Conservation (phyloP, 2,329 filamentous ascomycete species). For the Lojkania enalia region DNA sequence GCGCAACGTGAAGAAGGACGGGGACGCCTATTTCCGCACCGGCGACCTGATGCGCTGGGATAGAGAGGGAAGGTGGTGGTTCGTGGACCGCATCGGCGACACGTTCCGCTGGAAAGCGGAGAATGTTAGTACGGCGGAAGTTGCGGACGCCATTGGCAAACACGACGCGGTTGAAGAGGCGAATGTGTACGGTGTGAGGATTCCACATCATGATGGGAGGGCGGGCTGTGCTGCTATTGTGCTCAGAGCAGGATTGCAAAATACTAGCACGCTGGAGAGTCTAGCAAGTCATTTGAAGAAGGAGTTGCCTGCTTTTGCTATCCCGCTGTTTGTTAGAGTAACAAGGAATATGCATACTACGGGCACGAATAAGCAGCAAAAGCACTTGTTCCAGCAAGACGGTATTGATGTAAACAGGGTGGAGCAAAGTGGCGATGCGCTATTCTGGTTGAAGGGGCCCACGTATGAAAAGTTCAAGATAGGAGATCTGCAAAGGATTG, state of each 20-base stretch:
- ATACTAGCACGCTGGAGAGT: constrained; percentile 18
- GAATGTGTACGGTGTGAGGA: constrained; percentile 51
- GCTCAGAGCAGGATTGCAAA: constrained; percentile 25
- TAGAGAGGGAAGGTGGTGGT: constrained; percentile 40
- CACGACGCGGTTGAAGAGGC: constrained; percentile 46
- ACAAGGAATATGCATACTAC: constrained; percentile 47
- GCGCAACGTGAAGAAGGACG: constrained; percentile 37
- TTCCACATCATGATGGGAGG: constrained; percentile 49
- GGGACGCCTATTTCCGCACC: constrained; percentile 44
- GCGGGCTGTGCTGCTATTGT: constrained; percentile 51
- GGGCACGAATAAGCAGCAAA: constrained; percentile 54
- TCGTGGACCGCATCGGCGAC: constrained; percentile 45
- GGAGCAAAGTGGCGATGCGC: constrained; percentile 37
- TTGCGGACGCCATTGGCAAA: constrained; percentile 46
- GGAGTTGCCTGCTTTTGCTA: constrained; percentile 48
- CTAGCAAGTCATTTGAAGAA: constrained; percentile 43
- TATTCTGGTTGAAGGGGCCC: constrained; percentile 48
- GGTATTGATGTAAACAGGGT: constrained; percentile 48
- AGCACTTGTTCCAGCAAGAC: constrained; percentile 46
- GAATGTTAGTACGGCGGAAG: constrained; percentile 52
- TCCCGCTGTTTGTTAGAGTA: constrained; percentile 50
- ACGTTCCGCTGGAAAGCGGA: constrained; percentile 50
- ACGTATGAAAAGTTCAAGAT: constrained; percentile 32
- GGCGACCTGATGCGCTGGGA: constrained; percentile 42
- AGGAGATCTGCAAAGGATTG: constrained; percentile 30